A percentile compares a stretch with the other conserved stretches of the same genome.
Evolutionary conservation across 345 rosid species (phyloP).

Genomic region (Leavenworthia alabamica): DNA sequence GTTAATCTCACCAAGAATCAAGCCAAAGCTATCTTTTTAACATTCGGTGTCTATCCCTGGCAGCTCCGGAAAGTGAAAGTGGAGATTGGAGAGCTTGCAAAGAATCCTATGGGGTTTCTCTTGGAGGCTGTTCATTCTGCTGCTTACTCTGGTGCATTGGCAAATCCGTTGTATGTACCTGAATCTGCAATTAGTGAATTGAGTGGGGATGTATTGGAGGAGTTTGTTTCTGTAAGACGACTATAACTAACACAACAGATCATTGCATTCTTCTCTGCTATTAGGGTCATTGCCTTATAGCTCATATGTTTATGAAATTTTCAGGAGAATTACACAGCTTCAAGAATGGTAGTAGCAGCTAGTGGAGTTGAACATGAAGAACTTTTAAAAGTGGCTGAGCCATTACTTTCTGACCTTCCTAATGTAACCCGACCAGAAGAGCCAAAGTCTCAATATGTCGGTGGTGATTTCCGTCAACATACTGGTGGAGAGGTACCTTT

Average conservation of each 20-base stretch:
- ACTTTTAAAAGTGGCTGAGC: slow-evolving; percentile 68
- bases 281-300: background rate
- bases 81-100: slow-evolving; percentile 55
- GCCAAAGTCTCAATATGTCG: slow-evolving; percentile 73
- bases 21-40: background rate
- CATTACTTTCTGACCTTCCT: slow-evolving; percentile 81
- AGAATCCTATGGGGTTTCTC: slow-evolving; percentile 67
- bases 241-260: background rate
- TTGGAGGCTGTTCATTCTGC: slow-evolving; percentile 84
- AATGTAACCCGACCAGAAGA: slow-evolving; percentile 35
- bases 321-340: slow-evolving; percentile 76
- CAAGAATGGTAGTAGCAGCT: slow-evolving; percentile 79
- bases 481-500: slow-evolving; percentile 66
- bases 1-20: background rate
- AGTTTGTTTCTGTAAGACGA: slow-evolving; percentile 65
- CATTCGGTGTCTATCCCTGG: background rate
- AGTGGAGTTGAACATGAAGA: slow-evolving; percentile 76
- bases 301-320: slow-evolving; percentile 19
- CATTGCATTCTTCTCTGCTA: background rate
- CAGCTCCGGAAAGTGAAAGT: slow-evolving; percentile 69
- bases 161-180: slow-evolving; percentile 78
- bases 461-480: slow-evolving; percentile 87
- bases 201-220: slow-evolving; percentile 50
- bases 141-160: slow-evolving; percentile 76
- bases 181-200: slow-evolving; percentile 60